Evolutionary conservation across 495 filamentous ascomycete genomes (phyloP), one percentile per base, ranked within the genome.

Genomic region (Apiosordaria backusii): DNA sequence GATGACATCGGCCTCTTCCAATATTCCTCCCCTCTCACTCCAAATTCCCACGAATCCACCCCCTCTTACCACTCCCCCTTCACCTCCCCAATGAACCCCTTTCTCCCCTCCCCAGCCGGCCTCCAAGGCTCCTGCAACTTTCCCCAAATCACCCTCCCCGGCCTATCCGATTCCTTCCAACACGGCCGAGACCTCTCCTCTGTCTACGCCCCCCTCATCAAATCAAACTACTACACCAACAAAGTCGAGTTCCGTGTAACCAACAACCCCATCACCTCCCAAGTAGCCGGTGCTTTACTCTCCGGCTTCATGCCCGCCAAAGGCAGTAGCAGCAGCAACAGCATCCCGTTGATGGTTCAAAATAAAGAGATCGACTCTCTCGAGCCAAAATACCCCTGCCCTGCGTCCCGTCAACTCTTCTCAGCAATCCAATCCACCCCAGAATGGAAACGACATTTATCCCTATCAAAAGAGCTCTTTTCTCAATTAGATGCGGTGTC

Each of bases 191-290:
- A 90, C 66, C 74, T 91, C 1, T 88, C 84, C 69, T 81, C 73
- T 21, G 86, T 90, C 13, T 92, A 92, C 71, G 80, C 85, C 65
- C 79, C 83, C 68, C 71, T 86, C 25, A 81, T 90, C 19, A 88
- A 87, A 4, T 70, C 71, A 54, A 70, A 67, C 25, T 55, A 61
- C 57, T 57, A 68, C 24, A 29, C 45, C 18, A 77, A 75, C 29
- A n/a, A 7, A 45, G 75, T 85, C 63, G 69, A 68, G 26, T 91
- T 85, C 75, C 83, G 87, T 52, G 88, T 90, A 19, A 90, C 88
- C 0, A 85, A 86, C 63, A 90, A 91, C 76, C 78, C 85, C 18
- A 90, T 92, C 71, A 91, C 89, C 10, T 86, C 83, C 68, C 86
- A 91, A 72, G 87, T 90, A 21, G 87, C 87, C 60, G 84, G 87